These are phyloP conservation scores for Novakomyces olei DNA, from an alignment of 805 yeast genomes.

Conservation along the genomic window DNA sequence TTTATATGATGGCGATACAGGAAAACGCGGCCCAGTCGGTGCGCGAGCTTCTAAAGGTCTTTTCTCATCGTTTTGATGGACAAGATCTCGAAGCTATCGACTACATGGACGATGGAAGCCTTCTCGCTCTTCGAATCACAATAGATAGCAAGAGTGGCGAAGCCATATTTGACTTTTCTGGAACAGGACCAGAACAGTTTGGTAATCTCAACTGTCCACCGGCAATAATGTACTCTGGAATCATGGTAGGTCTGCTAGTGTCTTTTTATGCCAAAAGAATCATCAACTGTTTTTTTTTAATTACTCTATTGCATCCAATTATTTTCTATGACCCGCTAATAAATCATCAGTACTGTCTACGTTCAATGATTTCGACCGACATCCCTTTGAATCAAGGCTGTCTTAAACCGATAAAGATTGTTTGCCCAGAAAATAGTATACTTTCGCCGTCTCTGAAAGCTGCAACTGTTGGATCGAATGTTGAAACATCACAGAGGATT, in stretches of 20 bases:
- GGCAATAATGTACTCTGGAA: slow-evolving; percentile 75
- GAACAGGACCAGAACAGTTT: slow-evolving; percentile 68
- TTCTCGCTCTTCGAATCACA: slow-evolving; percentile 29
- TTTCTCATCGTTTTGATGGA: slow-evolving; percentile 20
- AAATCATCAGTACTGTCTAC: slow-evolving; percentile 67
- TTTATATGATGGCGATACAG: slow-evolving; percentile 66
- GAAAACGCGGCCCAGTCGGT: slow-evolving; percentile 56
- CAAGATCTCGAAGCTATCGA: slow-evolving; percentile 31
- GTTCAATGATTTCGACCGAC: slow-evolving; percentile 67
- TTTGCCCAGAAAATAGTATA: slow-evolving; percentile 37
- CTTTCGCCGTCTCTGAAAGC: slow-evolving; percentile 63
- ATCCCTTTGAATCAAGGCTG: slow-evolving; percentile 93
- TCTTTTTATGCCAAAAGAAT: no score
- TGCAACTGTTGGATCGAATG: slow-evolving; percentile 91
- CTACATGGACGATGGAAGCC: slow-evolving; percentile 62
- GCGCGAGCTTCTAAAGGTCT: slow-evolving; percentile 26
- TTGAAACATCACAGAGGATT: slow-evolving; percentile 80
- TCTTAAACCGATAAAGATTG: slow-evolving; percentile 49
- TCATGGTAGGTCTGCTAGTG: no score
- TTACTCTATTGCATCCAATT: no score
- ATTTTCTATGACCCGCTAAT: no score
- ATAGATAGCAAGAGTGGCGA: slow-evolving; percentile 26
- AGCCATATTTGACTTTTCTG: slow-evolving; percentile 63
- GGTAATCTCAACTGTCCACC: slow-evolving; percentile 84
- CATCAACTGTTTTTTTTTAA: no score